phyloP scores from a whole-genome alignment of 2,329 filamentous ascomycete species.

The Aspergillus novofumigatus region DNA sequence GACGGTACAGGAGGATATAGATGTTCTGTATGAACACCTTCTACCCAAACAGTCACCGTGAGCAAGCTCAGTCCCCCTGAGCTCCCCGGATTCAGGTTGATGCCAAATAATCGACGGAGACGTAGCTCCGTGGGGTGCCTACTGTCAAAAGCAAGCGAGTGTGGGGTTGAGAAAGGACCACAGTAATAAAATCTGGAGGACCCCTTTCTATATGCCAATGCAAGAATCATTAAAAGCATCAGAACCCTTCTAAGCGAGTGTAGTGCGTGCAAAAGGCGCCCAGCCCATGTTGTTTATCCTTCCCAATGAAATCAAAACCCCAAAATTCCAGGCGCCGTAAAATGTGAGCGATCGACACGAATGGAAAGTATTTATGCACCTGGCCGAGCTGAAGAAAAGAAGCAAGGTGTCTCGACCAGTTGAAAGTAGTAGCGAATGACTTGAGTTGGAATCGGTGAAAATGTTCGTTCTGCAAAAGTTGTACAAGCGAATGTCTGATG shows the following conservation, averaged over 20 bases:
- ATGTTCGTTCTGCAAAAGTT: conserved; percentile 16
- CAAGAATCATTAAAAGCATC: conserved; percentile 27
- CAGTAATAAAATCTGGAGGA: background rate
- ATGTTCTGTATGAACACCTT: background rate
- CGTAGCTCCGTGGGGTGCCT: background rate
- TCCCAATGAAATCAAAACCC: conserved; percentile 16
- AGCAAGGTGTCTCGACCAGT: conserved; percentile 26
- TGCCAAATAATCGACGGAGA: conserved; percentile 1
- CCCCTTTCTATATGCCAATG: conserved; percentile 32
- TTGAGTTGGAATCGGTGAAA: conserved; percentile 28
- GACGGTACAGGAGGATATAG: background rate
- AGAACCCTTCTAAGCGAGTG: conserved; percentile 32
- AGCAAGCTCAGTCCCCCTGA: background rate
- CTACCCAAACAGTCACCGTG: background rate
- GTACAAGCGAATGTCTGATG: conserved; percentile 38
- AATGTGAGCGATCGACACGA: conserved; percentile 39
- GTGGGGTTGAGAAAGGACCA: conserved; percentile 7
- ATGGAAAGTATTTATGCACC: conserved; percentile 31
- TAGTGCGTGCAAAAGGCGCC: conserved; percentile 32
- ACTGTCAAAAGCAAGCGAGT: conserved; percentile 1
- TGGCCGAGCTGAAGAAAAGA: conserved; percentile 27
- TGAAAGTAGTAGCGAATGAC: conserved; percentile 33
- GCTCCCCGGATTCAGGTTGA: background rate
- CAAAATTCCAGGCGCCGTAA: conserved; percentile 32
- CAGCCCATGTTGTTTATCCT: conserved; percentile 23